Evolutionary conservation across 495 filamentous ascomycete genomes (phyloP).

Genomic region (Aspergillus sclerotiicarbonarius): DNA sequence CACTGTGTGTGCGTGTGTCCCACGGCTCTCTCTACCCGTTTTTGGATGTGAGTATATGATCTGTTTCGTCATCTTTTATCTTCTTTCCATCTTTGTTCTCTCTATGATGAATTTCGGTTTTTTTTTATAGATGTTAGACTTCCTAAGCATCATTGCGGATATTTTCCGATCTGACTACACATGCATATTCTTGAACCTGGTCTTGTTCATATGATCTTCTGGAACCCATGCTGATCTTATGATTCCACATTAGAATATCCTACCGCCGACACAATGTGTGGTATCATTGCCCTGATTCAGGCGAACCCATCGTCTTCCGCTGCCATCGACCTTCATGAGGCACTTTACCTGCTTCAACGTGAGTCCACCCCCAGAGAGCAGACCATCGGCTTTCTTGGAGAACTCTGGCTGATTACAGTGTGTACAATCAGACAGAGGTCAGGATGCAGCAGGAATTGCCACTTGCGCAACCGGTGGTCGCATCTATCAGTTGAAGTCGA

Average conservation of each 20-base stretch:
- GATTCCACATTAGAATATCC: conserved; percentile 16
- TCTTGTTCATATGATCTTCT: conserved; percentile 5
- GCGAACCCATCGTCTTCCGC: conserved; percentile 63
- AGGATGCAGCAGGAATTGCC: conserved; percentile 87
- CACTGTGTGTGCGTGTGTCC: conserved; percentile 17
- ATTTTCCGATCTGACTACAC: conserved; percentile 40
- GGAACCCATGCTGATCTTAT: conserved; percentile 17
- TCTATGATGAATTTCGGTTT: conserved; percentile 47
- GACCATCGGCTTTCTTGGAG: background rate
- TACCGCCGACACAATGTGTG: conserved; percentile 64
- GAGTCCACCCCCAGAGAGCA: conserved; percentile 23
- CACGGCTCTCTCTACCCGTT: conserved; percentile 1
- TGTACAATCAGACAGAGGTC: conserved; percentile 57
- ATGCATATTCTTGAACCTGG: conserved; percentile 17
- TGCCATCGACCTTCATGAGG: conserved; percentile 82
- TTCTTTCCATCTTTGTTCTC: background rate
- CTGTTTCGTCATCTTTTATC: background rate
- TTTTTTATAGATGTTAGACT: conserved; percentile 54
- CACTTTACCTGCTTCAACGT: conserved; percentile 81
- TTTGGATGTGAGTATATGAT: conserved; percentile 11
- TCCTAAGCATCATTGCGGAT: conserved; percentile 47
- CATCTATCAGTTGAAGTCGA: conserved; percentile 88
- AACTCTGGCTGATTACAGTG: conserved; percentile 1
- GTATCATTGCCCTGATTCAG: conserved; percentile 79
- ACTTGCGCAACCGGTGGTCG: conserved; percentile 76